These are phyloP conservation scores for Knoxdaviesia capensis DNA, from an alignment of 2,329 filamentous ascomycete species.

Conservation along the genomic window DNA sequence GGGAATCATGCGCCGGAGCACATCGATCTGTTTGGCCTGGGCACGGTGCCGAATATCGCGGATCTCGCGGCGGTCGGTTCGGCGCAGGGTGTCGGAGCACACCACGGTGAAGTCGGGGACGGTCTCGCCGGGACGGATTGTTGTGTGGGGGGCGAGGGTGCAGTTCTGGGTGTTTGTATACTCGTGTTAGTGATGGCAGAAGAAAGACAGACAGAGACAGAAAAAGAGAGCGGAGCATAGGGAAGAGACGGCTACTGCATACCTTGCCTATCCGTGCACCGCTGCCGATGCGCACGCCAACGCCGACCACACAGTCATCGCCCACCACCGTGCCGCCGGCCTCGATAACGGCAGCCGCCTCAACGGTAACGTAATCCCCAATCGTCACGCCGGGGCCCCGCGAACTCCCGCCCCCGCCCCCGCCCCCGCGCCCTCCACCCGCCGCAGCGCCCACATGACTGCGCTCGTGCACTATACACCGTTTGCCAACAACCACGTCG, in stretches of 20 bases:
- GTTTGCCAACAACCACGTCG: constrained; percentile 60
- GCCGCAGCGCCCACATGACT: constrained; percentile 27
- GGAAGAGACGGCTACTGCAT: constrained; percentile 6
- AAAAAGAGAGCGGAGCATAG: background rate
- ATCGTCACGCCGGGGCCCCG: constrained; percentile 21
- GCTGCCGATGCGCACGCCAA: constrained; percentile 36
- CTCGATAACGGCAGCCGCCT: constrained; percentile 39
- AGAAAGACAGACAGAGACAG: background rate
- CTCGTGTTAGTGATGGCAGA: background rate
- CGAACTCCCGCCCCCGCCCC: no score
- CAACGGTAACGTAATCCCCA: constrained; percentile 40
- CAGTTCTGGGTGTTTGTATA: constrained; percentile 29
- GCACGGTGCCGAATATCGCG: constrained; percentile 42
- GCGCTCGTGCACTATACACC: constrained; percentile 64
- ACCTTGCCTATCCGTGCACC: constrained; percentile 45
- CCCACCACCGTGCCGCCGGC: constrained; percentile 40
- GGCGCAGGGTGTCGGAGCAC: constrained; percentile 40
- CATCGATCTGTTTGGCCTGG: constrained; percentile 47
- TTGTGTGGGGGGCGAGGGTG: constrained; percentile 45
- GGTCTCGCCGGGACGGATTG: constrained; percentile 33
- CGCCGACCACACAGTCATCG: constrained; percentile 38
- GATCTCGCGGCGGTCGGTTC: constrained; percentile 38
- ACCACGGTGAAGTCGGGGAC: constrained; percentile 50
- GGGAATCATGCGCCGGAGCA: constrained; percentile 44
- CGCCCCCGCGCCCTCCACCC: background rate